Conservation (phyloP, 768 basidiomycete species). For the Pulveroboletus sp. region DNA sequence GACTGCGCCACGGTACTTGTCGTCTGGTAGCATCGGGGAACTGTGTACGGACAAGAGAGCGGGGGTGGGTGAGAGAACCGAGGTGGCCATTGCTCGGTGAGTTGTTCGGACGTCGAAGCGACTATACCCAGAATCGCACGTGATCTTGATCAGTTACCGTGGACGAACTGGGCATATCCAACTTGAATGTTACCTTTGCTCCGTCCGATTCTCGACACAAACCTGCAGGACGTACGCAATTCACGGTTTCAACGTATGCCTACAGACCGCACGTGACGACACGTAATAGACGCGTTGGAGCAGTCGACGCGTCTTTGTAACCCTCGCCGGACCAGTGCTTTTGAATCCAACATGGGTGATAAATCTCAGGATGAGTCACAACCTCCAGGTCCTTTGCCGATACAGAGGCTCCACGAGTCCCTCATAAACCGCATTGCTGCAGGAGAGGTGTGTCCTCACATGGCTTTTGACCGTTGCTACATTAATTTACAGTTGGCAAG, state of each 20-base stretch:
- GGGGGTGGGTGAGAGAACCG: slow-evolving; percentile 1
- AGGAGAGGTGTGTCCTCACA: slow-evolving; percentile 48
- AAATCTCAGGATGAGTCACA: slow-evolving; percentile 13
- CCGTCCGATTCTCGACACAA: neutral
- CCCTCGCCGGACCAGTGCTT: too few relatives aligned
- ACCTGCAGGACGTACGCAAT: neutral
- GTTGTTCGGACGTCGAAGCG: neutral
- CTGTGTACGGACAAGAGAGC: too few relatives aligned
- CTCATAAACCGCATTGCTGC: slow-evolving; percentile 90
- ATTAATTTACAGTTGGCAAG: slow-evolving; percentile 36
- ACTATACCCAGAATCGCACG: neutral
- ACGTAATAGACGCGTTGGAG: neutral
- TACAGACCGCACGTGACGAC: neutral
- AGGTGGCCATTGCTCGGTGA: slow-evolving; percentile 2
- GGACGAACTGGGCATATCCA: too few relatives aligned
- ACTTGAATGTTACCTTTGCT: too few relatives aligned
- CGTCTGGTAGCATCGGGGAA: slow-evolving; percentile 19
- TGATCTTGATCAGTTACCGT: slow-evolving; percentile 3
- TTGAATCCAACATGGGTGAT: slow-evolving; percentile 8
- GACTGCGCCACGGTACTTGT: slow-evolving; percentile 84
- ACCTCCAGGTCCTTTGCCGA: slow-evolving; percentile 53
- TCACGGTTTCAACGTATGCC: too few relatives aligned
- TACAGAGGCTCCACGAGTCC: slow-evolving; percentile 72
- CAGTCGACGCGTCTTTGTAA: neutral
- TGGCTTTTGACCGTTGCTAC: neutral